Base-by-base conservation (phyloP, 2,329 filamentous ascomycete species). In the Bisporella sp. region DNA sequence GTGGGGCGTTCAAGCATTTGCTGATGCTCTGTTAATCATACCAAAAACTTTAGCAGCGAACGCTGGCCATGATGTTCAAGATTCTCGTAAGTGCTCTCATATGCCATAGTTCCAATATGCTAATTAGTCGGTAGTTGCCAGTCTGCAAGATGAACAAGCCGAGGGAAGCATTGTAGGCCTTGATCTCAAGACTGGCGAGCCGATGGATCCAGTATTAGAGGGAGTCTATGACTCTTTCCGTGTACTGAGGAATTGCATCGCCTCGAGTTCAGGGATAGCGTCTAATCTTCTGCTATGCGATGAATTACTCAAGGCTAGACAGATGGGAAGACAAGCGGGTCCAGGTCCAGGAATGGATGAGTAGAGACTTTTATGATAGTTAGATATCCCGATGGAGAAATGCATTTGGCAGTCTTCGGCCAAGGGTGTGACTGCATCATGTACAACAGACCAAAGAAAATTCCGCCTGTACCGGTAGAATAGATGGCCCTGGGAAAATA, bases 21-120 rank as follows among this genome's bases (percentile, higher is more conserved):
- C 93, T 6, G 92, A 99, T 70, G 92, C 93, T 48, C 78, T 99
- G 43, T 77, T 99, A 55, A 78, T 99, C 63, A 97, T 99, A 64
- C 93, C 93, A 63, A 99, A 99, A 81, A 97, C 91, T 2, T 78
- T 99, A 57, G 93, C 93, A 43, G 90, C 91, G 59, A 99, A 99
- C 66, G 89, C 89, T 47, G 93, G 93, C 53, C 91, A 96, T 63
- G 93, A 99, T 65, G 89, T 99, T 55, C 93, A 99, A 72, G 93
- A 99, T 73, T 85, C 90, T 59, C 75, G 88, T 92, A 78, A 78
- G 87, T 82, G 37, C 41, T 6, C 41, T 45, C 11, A 60, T 62
- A 65, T 28, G 31, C 8, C 31, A 5, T 13, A 40, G 33, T 29
- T 37, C 21, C 32, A n/a, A 39, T 35, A 31, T 53, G 54, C 59